phyloP scores from a whole-genome alignment of 1,284 basidiomycete species.

The Rhodofomes roseus region DNA sequence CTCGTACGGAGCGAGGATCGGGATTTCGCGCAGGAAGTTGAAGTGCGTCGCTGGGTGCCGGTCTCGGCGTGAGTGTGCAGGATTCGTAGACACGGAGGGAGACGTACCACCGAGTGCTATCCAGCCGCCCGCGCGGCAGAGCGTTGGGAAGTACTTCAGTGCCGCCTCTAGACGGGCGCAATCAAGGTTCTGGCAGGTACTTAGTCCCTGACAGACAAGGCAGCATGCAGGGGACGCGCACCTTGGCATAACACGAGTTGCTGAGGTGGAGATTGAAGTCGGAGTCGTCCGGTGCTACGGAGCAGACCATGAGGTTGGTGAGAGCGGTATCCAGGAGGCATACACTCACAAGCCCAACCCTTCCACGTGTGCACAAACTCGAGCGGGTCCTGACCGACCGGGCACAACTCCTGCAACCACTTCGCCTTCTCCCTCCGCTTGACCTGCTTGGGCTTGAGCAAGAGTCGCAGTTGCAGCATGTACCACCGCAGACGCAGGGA shows the following conservation, averaged over 20 bases:
- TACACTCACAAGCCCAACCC: slow-evolving; percentile 53
- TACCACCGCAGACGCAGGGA: slow-evolving; percentile 33
- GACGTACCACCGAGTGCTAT: slow-evolving; percentile 64
- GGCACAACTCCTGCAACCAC: slow-evolving; percentile 43
- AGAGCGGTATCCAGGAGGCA: not conserved
- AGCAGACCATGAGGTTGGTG: not conserved
- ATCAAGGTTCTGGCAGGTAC: slow-evolving; percentile 40
- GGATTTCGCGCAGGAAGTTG: slow-evolving; percentile 53
- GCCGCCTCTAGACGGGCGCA: slow-evolving; percentile 43
- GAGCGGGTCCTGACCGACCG: slow-evolving; percentile 58
- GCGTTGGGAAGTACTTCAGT: slow-evolving; percentile 54
- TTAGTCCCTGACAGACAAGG: not conserved
- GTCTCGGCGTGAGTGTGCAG: not conserved
- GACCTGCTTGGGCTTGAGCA: slow-evolving; percentile 36
- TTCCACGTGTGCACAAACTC: slow-evolving; percentile 36
- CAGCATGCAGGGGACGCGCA: slow-evolving; percentile 17
- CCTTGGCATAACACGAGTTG: slow-evolving; percentile 77
- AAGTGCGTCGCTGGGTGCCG: slow-evolving; percentile 3
- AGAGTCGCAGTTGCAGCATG: slow-evolving; percentile 34
- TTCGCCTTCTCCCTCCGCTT: slow-evolving; percentile 28
- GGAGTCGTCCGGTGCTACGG: slow-evolving; percentile 58
- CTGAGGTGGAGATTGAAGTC: slow-evolving; percentile 73
- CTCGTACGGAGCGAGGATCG: slow-evolving; percentile 67
- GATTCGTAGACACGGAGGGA: not conserved
- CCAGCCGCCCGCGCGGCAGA: slow-evolving; percentile 64